Evolutionary conservation across 2,329 filamentous ascomycete species (phyloP), one percentile per base, ranked within the genome.

Genomic region (Botryotinia calthae): DNA sequence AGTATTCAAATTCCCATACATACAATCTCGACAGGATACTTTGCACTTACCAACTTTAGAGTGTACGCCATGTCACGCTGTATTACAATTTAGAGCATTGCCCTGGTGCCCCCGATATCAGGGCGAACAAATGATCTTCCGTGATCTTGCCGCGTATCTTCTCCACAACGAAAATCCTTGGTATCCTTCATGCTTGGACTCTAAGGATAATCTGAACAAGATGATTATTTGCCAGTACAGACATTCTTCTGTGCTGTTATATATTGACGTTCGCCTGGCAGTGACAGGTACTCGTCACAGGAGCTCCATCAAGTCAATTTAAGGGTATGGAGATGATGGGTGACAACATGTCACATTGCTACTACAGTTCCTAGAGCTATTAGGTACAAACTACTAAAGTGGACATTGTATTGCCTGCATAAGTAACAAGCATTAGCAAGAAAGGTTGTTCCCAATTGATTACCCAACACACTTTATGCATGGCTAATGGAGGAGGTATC

Each of bases 111-210:
- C 22, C 44, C 63, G 63, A 25, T 65, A 34, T n/a, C 22, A 40
- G 34, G 22, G 37, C 31, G 48, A n/a, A n/a, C 46, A 54, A 56
- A 56, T 42, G 65, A 67, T 67, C 34, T 56, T 67, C 48, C 65
- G 31, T 42, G 64, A 42, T 56, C 34, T 44, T 37, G 28, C 56
- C 51, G 34, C 25, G 34, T 28, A 42, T 68, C 65, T 68, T 68
- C 65, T 56, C 65, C 65, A 68, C 65, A 31, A 22, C 34, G n/a
- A 25, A 68, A 56, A 56, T 56, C 51, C 34, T 25, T 42, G 48
- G n/a, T n/a, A 28, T 12, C 22, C n/a, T n/a, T 31, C 14, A 34
- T 42, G 25, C 65, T 42, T 22, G 34, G 65, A 54, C 64, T 51
- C 22, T 51, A 28, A 66, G 2, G 46, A 66, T 12, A 54, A 54